These are phyloP conservation scores for Candida argentea DNA, from an alignment of 805 yeast genomes.

Conservation along the genomic window DNA sequence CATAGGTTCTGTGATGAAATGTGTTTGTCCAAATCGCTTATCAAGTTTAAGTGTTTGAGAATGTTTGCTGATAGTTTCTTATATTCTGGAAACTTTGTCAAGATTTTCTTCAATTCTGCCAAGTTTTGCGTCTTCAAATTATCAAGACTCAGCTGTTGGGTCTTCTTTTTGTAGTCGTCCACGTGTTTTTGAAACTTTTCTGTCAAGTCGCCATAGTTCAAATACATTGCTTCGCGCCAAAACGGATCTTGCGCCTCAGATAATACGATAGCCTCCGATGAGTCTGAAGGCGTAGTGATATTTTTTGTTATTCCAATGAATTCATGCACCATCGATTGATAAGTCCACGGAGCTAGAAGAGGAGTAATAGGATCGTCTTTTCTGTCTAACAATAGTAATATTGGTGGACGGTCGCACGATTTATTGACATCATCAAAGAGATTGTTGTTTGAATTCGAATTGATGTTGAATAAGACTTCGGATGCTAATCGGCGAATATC, in stretches of 20 bases:
- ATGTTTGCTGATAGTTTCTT: constrained; percentile 81
- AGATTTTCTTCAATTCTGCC: constrained; percentile 81
- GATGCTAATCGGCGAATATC: constrained; percentile 56
- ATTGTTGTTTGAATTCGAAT: constrained; percentile 42
- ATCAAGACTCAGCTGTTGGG: constrained; percentile 51
- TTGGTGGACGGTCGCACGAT: constrained; percentile 55
- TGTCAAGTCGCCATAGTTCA: constrained; percentile 92
- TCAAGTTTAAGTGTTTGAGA: constrained; percentile 84
- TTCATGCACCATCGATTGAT: constrained; percentile 96
- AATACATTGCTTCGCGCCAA: constrained; percentile 69
- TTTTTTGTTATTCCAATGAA: constrained; percentile 75
- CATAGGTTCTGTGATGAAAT: constrained; percentile 60
- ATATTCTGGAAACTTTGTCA: constrained; percentile 91
- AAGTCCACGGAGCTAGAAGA: constrained; percentile 90
- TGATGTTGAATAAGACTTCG: constrained; percentile 49
- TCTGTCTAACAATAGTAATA: constrained; percentile 70
- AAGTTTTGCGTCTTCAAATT: constrained; percentile 58
- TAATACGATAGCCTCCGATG: constrained; percentile 39
- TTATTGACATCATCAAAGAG: constrained; percentile 59
- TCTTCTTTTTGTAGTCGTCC: constrained; percentile 66
- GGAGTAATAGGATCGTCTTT: constrained; percentile 92
- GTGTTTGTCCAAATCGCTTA: constrained; percentile 73
- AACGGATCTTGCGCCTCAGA: constrained; percentile 63
- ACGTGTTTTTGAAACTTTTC: constrained; percentile 81
- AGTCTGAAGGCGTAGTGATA: constrained; percentile 48